Base-by-base conservation (phyloP, 2,329 filamentous ascomycete genomes). In the Aaosphaeria pasadenensis region DNA sequence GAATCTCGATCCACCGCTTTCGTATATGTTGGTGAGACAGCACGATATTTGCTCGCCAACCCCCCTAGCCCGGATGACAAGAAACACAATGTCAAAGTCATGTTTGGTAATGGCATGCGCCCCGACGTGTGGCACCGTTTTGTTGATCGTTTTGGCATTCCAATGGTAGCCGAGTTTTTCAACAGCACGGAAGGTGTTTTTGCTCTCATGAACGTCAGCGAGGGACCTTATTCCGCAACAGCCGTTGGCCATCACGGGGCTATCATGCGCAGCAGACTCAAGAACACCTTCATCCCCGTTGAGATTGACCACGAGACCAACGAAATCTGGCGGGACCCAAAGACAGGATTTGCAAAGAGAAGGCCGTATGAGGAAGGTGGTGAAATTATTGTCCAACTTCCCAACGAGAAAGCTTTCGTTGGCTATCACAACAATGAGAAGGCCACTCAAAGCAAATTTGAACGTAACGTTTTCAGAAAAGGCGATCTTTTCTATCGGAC, bases 21-120 rank as follows among this genome's bases (percentile, higher is more conserved):
- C 56, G 82, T 87, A 13, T 91, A 91, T 60, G 88, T 91, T 2
- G 88, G 88, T 58, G 88, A 91, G 65, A 89, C 86, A 0, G 81
- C 87, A 5, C 80, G 88, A 0, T 91, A 91, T 56, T 76, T 91
- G 1, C 77, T 91, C 9, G 83, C 86, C 1, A 80, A 81, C 1
- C 86, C 87, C 2, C 80, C 81, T 0, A 81, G 78, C n/a, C 75
- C 81, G 0, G 75, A 82, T 5, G 84, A 87, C 65, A 77, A 71
- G 51, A 71, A 78, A 11, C 84, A 88, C 69, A 72, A 71, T 4
- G 75, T 87, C 7, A 76, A 77, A 50, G 71, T 74, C 44, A 84
- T 86, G 71, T 84, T 78, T 58, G 85, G 85, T 48, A 88, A 88
- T 59, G 85, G 85, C 1, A 74, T 87, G 57, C 77, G 85, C 1